Evolutionary conservation across 164 flowering plant species (phyloP).

Genomic region (Echeveria elegans): DNA sequence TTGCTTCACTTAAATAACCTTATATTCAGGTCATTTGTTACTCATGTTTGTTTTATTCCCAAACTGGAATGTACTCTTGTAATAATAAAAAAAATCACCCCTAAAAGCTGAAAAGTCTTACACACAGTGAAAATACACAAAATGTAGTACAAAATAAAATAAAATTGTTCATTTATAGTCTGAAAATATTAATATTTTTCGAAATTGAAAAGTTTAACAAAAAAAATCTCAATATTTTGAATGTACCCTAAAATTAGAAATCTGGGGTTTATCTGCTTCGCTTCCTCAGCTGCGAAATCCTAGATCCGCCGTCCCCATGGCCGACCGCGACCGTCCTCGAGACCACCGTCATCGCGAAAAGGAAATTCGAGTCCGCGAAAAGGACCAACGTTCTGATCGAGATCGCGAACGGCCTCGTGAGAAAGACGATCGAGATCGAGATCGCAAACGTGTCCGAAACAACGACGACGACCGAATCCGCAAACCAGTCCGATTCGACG

Average conservation of each 20-base stretch:
- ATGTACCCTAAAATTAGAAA: background rate
- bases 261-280: background rate
- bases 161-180: no score
- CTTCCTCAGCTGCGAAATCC: background rate
- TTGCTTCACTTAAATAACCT: no score
- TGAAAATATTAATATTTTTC: no score
- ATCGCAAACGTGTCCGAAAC: background rate
- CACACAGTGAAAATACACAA: no score
- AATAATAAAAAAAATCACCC: no score
- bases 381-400: background rate
- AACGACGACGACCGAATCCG: slow-evolving; percentile 9
- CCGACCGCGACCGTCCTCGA: background rate
- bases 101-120: no score
- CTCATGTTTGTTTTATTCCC: no score
- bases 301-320: background rate
- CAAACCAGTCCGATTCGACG: slow-evolving; percentile 2
- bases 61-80: no score
- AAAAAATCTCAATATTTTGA: no score
- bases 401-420: background rate
- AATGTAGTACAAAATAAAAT: no score
- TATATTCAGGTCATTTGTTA: no score
- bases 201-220: no score
- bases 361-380: background rate
- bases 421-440: background rate
- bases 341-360: slow-evolving; percentile 1